Evolutionary conservation across 2,329 filamentous ascomycete genomes (phyloP), one percentile per base, ranked within the genome.

Genomic region (Trichocomaceae sp.): DNA sequence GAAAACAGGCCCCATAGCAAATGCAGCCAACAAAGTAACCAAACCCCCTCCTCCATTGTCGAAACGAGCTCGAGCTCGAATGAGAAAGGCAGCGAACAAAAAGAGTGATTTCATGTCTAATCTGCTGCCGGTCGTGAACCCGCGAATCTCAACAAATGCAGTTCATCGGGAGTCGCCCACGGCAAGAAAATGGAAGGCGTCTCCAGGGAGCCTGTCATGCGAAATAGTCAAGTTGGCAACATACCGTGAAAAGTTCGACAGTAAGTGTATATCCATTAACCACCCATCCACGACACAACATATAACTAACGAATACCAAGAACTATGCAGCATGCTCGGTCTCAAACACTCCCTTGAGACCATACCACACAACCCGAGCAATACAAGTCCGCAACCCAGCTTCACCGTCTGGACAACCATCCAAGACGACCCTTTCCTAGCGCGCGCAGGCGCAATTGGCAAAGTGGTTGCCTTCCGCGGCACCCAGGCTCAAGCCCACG

Each of bases 381-480:
- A 9, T 15, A 13, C 33, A 33, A 5, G 3, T 19, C 8, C 23
- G 19, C 17, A 20, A 19, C 20, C 42, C 17, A 31, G 33, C 4
- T 50, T 23, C 13, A 31, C 42, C 5, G 60, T 58, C 3, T 61
- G 57, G 7, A 64, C 61, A 7, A 59, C 60, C 23, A 68, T 68
- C 46, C 56, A 56, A 15, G 47, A 47, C 23, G 63, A 69, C 31
- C 65, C 65, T 3, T 68, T 64, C 29, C 63, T 69, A 23, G 47
- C 57, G 47, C 63, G 67, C 2, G 67, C 63, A 1, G 65, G 69
- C n/a, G 58, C 63, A 2, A 60, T 71, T 33, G 60, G 61, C 19
- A 37, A 62, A 12, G 52, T 62, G 1, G 56, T 57, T 2, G 46
- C 51, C 9, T 26, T 58, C 17, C 49, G 33, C 8, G 56, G 54